Conservation (phyloP, 2,329 filamentous ascomycete species). For the Periconia sp. region DNA sequence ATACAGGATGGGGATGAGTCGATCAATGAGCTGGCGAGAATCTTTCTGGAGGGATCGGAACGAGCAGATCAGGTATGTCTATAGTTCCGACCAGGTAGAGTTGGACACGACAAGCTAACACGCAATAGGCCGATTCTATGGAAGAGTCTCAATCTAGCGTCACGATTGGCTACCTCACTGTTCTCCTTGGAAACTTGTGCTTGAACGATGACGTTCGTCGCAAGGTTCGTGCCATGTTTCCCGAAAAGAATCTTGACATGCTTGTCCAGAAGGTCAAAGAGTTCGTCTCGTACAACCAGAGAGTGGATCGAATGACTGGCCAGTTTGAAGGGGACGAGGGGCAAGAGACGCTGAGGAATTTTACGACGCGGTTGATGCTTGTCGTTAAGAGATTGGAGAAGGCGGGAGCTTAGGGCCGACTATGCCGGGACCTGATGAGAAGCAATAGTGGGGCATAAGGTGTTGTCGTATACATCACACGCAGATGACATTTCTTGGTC, state of each 20-base stretch:
- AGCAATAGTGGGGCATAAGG: too few relatives aligned
- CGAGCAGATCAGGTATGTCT: constrained; percentile 70
- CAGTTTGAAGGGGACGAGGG: constrained; percentile 56
- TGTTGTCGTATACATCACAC: constrained; percentile 1
- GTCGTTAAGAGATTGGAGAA: constrained; percentile 56
- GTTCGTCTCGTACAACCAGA: constrained; percentile 66
- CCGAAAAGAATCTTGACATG: constrained; percentile 54
- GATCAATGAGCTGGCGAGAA: constrained; percentile 64
- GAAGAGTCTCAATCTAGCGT: constrained; percentile 81
- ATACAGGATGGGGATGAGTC: constrained; percentile 48
- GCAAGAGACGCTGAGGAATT: constrained; percentile 53
- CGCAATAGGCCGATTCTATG: constrained; percentile 56
- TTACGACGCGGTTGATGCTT: constrained; percentile 60
- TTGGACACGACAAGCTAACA: constrained; percentile 17
- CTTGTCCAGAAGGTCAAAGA: constrained; percentile 66
- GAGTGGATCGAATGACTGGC: constrained; percentile 57
- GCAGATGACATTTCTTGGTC: too few relatives aligned
- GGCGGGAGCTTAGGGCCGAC: constrained; percentile 14
- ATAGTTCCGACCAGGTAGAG: neutral
- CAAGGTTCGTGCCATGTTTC: constrained; percentile 51
- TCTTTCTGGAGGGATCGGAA: constrained; percentile 72
- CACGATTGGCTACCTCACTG: constrained; percentile 82
- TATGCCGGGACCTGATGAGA: too few relatives aligned
- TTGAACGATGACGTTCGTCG: constrained; percentile 57
- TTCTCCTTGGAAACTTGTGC: constrained; percentile 82